phyloP scores from a whole-genome alignment of 805 yeast genomes.

The Saturnispora galanensis region DNA sequence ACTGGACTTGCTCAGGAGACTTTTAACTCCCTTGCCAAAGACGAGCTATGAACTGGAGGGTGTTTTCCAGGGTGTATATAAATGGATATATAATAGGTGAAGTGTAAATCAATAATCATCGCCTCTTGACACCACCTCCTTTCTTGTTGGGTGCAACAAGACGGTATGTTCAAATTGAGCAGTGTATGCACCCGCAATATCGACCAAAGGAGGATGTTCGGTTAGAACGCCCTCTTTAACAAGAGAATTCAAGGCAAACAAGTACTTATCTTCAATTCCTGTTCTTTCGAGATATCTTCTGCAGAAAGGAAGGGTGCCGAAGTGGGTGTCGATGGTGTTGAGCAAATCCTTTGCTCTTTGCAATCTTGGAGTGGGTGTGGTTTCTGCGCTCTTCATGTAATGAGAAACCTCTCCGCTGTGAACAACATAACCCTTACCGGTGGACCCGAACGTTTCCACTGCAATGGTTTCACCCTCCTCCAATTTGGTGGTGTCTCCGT shows the following conservation, averaged over 20 bases:
- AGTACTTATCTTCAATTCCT: conserved; percentile 82
- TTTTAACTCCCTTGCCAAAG: conserved; percentile 1
- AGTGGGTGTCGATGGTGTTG: conserved; percentile 61
- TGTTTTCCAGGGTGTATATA: background rate
- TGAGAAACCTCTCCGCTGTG: conserved; percentile 91
- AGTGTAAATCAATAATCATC: conserved; percentile 63
- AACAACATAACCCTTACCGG: conserved; percentile 87
- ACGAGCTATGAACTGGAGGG: conserved; percentile 8
- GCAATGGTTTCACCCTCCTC: conserved; percentile 98
- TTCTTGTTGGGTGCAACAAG: conserved; percentile 77
- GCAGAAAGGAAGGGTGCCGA: conserved; percentile 95
- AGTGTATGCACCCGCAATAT: conserved; percentile 75
- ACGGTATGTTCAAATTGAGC: conserved; percentile 97
- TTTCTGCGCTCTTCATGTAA: conserved; percentile 59
- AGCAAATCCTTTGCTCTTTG: conserved; percentile 64
- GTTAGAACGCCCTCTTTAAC: conserved; percentile 82
- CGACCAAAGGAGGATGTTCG: conserved; percentile 90
- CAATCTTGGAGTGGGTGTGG: conserved; percentile 41
- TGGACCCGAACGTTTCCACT: conserved; percentile 95
- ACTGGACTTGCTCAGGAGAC: background rate
- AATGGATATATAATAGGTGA: background rate
- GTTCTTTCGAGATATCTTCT: conserved; percentile 81
- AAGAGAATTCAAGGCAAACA: conserved; percentile 75
- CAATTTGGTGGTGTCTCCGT: conserved; percentile 92
- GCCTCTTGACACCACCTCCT: conserved; percentile 92